Evolutionary conservation across 306 rosid species (phyloP), one percentile per base, ranked within the genome.

Genomic region (Benincasa hispida): DNA sequence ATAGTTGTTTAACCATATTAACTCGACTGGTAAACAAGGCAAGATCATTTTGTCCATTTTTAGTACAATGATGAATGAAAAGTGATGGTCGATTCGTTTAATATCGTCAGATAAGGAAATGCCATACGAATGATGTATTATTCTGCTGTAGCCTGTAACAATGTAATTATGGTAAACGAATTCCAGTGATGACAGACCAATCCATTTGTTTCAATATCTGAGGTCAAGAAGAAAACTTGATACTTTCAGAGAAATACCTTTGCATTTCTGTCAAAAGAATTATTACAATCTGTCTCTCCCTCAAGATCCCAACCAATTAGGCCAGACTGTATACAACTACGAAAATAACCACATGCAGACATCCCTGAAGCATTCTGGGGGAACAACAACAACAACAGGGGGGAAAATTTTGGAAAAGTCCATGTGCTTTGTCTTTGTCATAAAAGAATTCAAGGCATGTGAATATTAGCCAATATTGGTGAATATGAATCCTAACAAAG

Each of bases 201-300:
- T 34, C 47, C 27, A 39, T 18, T 30, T 30, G 3, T 18, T 32
- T 62, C 14, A 45, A 30, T 61, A 15, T 28, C 39, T 13, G 37
- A 61, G 4, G 21, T 27, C 41, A 61, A 17, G 70, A 63, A 63
- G 70, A 34, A 65, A 66, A 35, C 47, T 35, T 32, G 2, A 65
- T n/a, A 11, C 30, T 66, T 66, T 66, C 73, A 35, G 51, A 8
- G 69, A 3, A 45, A 45, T 45, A 13, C 51, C 12, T 24, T 14
- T 68, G 55, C 32, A 68, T 68, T 47, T 70, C 24, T 45, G 19
- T 70, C 56, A 70, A 70, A 42, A 70, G 57, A 47, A 70, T 70
- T 39, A 69, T 47, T 70, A 69, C 37, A 69, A 45, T 22, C 10
- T 6, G 39, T 70, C 25, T 70, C 75, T 45, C 53, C 75, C 22